Percentiles rank a stretch among this genome's conserved stretches.
phyloP scores from a whole-genome alignment of 805 yeast genomes.

The Candida yuanshanica region DNA sequence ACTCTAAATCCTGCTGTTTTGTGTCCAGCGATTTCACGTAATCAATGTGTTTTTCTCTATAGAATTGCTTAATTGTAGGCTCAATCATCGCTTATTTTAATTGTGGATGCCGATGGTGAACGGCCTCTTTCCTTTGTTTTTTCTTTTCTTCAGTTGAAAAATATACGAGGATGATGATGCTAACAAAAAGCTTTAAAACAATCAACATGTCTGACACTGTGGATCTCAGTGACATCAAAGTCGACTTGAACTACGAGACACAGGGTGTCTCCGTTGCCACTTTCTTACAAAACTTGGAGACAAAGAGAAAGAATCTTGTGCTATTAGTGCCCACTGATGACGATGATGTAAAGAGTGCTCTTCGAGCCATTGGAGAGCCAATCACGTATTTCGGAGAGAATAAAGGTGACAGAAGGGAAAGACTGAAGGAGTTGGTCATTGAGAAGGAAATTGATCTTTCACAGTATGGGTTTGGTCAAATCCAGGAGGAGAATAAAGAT shows the following conservation, averaged over 20 bases:
- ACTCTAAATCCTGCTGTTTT: slow-evolving; percentile 57
- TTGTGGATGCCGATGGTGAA: too few species aligned
- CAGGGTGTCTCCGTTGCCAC: slow-evolving; percentile 25
- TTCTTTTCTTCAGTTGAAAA: neutral
- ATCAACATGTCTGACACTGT: slow-evolving; percentile 4
- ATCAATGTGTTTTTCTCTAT: slow-evolving; percentile 48
- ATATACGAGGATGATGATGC: neutral
- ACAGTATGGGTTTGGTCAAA: neutral
- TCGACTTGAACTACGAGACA: slow-evolving; percentile 20
- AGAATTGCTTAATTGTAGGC: slow-evolving; percentile 7
- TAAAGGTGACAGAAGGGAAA: slow-evolving; percentile 50
- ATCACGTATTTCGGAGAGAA: slow-evolving; percentile 54
- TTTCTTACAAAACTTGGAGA: slow-evolving; percentile 22
- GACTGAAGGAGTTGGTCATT: slow-evolving; percentile 44
- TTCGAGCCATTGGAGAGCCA: slow-evolving; percentile 52
- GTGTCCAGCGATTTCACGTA: slow-evolving; percentile 52
- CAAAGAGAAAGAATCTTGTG: slow-evolving; percentile 22
- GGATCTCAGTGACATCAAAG: slow-evolving; percentile 19
- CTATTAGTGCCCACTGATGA: slow-evolving; percentile 58
- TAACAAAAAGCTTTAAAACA: neutral
- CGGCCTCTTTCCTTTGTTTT: too few species aligned
- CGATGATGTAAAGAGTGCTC: slow-evolving; percentile 45
- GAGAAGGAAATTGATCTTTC: slow-evolving; percentile 26
- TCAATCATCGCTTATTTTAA: too few species aligned
- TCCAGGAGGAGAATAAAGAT: slow-evolving; percentile 14